These are phyloP conservation scores for Trametes versicolor DNA, from an alignment of 1,284 basidiomycete species.

Conservation along the genomic window DNA sequence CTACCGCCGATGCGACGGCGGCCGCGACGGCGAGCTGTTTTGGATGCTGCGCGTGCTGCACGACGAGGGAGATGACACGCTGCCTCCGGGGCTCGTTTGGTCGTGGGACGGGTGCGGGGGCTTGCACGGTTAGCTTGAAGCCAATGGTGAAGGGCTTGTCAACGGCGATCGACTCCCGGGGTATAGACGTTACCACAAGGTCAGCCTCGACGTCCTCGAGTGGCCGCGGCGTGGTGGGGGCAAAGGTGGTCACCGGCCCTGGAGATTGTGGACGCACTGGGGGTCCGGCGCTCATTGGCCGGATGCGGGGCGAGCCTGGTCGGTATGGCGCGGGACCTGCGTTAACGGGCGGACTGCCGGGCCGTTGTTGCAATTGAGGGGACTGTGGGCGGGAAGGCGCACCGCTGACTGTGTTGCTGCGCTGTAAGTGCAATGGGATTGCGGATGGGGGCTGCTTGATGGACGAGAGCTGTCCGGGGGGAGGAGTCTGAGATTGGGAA, in stretches of 20 bases:
- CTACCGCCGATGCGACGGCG: conserved; percentile 30
- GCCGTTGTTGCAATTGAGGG: conserved; percentile 60
- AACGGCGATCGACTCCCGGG: conserved; percentile 54
- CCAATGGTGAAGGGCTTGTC: conserved; percentile 67
- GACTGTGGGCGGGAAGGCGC: conserved; percentile 60
- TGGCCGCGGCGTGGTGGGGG: conserved; percentile 21
- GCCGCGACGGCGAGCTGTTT: conserved; percentile 37
- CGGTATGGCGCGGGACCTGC: conserved; percentile 54
- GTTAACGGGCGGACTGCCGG: conserved; percentile 48
- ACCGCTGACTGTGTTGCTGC: conserved; percentile 49
- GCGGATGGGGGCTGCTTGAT: conserved; percentile 68
- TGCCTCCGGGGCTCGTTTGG: conserved; percentile 45
- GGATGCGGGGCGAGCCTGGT: conserved; percentile 64
- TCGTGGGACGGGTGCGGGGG: conserved; percentile 45
- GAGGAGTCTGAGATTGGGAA: conserved; percentile 36
- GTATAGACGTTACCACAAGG: conserved; percentile 63
- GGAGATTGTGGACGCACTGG: conserved; percentile 61
- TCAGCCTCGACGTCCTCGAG: conserved; percentile 62
- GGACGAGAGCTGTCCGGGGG: conserved; percentile 42
- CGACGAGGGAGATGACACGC: conserved; percentile 60
- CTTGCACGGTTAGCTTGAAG: conserved; percentile 60
- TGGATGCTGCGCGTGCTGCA: conserved; percentile 69
- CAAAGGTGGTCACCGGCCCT: conserved; percentile 39
- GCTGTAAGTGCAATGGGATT: conserved; percentile 76
- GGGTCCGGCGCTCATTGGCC: conserved; percentile 50